Evolutionary conservation across 257 asterid species (phyloP).

Genomic region (Lithospermum erythrorhizon): DNA sequence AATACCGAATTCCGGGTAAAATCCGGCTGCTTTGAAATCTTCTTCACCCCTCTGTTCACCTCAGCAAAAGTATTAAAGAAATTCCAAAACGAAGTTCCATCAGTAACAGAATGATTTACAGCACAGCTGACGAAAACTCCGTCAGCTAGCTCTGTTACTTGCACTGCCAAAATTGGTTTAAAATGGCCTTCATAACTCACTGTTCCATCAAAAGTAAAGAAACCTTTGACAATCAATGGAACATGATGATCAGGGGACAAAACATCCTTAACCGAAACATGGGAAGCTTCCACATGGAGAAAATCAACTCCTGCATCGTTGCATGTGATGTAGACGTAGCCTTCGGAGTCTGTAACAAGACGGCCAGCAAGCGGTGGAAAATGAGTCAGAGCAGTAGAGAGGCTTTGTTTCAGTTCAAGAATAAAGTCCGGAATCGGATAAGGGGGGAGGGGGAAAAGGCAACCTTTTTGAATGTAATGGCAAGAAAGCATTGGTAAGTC

Average conservation of each 20-base stretch:
- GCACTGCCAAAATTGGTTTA: slow-evolving; percentile 53
- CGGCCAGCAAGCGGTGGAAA: slow-evolving; percentile 91
- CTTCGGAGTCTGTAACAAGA: slow-evolving; percentile 43
- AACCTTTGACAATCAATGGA: slow-evolving; percentile 38
- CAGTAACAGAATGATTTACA: slow-evolving; percentile 77
- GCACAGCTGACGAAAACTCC: slow-evolving; percentile 75
- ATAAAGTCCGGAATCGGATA: slow-evolving; percentile 34
- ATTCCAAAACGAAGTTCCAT: slow-evolving; percentile 94
- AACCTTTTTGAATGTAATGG: slow-evolving; percentile 89
- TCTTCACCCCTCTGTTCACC: slow-evolving; percentile 32
- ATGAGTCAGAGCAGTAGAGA: slow-evolving; percentile 52
- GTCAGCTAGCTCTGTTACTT: slow-evolving; percentile 68
- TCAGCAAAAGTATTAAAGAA: slow-evolving; percentile 82
- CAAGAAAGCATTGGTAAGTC: slow-evolving; percentile 96
- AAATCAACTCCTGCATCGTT: slow-evolving; percentile 64
- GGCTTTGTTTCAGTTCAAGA: slow-evolving; percentile 47
- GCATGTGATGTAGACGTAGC: slow-evolving; percentile 50
- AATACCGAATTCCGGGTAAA: slow-evolving; percentile 61
- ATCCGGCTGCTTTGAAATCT: slow-evolving; percentile 37
- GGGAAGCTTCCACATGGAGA: slow-evolving; percentile 46
- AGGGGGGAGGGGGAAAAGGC: slow-evolving; percentile 44
- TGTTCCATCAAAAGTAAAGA: slow-evolving; percentile 57
- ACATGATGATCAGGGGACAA: slow-evolving; percentile 30
- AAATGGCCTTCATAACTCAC: slow-evolving; percentile 75
- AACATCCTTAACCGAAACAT: slow-evolving; percentile 19